Percentiles rank a stretch among this genome's conserved stretches.
Evolutionary conservation across 257 asterid genomes (phyloP).

Genomic region (Orobanche coerulescens): DNA sequence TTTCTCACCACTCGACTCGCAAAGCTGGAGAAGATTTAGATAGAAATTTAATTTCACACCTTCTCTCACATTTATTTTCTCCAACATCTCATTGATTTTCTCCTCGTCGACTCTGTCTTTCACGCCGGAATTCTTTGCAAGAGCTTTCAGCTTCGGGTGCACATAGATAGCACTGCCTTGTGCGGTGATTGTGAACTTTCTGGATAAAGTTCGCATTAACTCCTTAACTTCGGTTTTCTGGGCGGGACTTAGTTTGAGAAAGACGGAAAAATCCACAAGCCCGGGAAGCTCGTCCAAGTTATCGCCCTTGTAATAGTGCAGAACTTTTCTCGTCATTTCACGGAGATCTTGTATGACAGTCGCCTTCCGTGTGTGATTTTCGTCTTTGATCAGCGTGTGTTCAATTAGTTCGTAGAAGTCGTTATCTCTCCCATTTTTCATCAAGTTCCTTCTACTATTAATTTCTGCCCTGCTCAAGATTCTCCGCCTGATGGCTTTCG

Average conservation of each 20-base stretch:
- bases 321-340: slow-evolving; percentile 76
- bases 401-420: slow-evolving; percentile 81
- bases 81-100: slow-evolving; percentile 55
- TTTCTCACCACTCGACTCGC: slow-evolving; percentile 78
- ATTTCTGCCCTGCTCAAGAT: slow-evolving; percentile 71
- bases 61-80: slow-evolving; percentile 48
- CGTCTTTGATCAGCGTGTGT: slow-evolving; percentile 63
- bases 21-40: slow-evolving; percentile 72
- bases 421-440: slow-evolving; percentile 50
- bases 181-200: slow-evolving; percentile 65
- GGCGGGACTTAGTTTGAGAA: slow-evolving; percentile 51
- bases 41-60: slow-evolving; percentile 84
- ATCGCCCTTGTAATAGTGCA: slow-evolving; percentile 94
- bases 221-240: slow-evolving; percentile 54
- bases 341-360: slow-evolving; percentile 76
- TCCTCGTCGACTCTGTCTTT: slow-evolving; percentile 77
- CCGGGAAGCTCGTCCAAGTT: slow-evolving; percentile 96
- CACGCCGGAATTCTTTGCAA: slow-evolving; percentile 48
- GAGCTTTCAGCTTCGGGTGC: slow-evolving; percentile 64
- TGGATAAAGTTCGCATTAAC: slow-evolving; percentile 29
- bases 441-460: slow-evolving; percentile 35
- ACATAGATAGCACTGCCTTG: slow-evolving; percentile 94
- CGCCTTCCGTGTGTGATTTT: slow-evolving; percentile 58
- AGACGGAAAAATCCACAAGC: slow-evolving; percentile 72
- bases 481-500: slow-evolving; percentile 65